phyloP scores from a whole-genome alignment of 2,329 filamentous ascomycete species.

The Teratosphaeriaceae sp. region DNA sequence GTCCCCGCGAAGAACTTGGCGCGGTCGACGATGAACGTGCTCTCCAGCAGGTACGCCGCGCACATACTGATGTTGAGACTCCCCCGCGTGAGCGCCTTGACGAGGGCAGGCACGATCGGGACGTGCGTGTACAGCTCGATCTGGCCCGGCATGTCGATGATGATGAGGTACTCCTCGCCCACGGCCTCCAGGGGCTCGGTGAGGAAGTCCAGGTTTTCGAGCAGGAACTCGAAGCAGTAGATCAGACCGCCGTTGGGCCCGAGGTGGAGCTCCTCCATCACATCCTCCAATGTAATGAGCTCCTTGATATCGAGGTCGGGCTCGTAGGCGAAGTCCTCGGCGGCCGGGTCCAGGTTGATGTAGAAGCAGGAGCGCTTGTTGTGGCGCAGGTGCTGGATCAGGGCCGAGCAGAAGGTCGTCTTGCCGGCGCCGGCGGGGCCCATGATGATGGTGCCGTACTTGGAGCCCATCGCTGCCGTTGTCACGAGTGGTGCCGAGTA shows the following conservation, averaged over 20 bases:
- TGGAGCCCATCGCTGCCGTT: conserved; percentile 36
- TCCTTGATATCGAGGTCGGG: conserved; percentile 95
- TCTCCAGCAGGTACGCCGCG: conserved; percentile 89
- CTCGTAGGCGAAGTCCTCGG: conserved; percentile 83
- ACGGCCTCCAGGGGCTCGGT: conserved; percentile 76
- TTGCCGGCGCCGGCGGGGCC: conserved; percentile 96
- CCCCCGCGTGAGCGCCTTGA: conserved; percentile 74
- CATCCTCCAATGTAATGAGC: conserved; percentile 86
- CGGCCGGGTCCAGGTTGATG: conserved; percentile 95
- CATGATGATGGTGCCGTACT: conserved; percentile 93
- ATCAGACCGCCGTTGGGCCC: conserved; percentile 90
- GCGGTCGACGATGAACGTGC: conserved; percentile 89
- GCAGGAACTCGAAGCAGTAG: conserved; percentile 93
- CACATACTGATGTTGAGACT: conserved; percentile 85
- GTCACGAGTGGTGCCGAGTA: too few species aligned
- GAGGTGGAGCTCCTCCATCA: conserved; percentile 89
- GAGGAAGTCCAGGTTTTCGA: conserved; percentile 90
- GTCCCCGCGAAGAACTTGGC: conserved; percentile 98
- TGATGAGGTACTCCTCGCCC: conserved; percentile 92
- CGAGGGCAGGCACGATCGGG: conserved; percentile 78
- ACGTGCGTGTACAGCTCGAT: conserved; percentile 98
- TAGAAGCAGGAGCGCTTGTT: conserved; percentile 94
- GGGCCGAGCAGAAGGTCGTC: conserved; percentile 89
- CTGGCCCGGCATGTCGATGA: conserved; percentile 98
- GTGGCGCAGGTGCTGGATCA: conserved; percentile 88